Conservation (phyloP, 2,329 filamentous ascomycete species). For the Chaetomiaceae sp. region DNA sequence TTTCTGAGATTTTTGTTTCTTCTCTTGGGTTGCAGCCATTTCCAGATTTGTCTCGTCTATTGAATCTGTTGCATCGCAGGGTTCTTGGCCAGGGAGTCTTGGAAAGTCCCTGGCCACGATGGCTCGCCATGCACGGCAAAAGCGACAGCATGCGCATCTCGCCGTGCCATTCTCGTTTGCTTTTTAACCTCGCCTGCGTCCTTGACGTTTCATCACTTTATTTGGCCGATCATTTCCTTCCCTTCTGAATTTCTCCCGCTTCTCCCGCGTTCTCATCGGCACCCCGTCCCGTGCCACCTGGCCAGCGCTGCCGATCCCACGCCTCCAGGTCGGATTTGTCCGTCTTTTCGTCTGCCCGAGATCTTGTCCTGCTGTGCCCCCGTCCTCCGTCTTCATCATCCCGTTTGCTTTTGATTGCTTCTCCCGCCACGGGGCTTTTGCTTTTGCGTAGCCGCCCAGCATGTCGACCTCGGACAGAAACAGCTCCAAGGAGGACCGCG, state of each 20-base stretch:
- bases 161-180: not conserved
- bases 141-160: not conserved
- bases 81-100: not conserved
- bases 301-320: slow-evolving; percentile 11
- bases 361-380: not conserved
- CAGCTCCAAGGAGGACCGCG: slow-evolving; percentile 13
- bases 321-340: not conserved
- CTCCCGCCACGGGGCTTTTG: slow-evolving; percentile 2
- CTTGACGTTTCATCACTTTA: slow-evolving; percentile 15
- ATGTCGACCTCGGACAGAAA: slow-evolving; percentile 22
- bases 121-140: not conserved
- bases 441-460: not conserved
- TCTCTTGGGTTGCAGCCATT: slow-evolving; percentile 13
- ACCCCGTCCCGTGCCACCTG: slow-evolving; percentile 15
- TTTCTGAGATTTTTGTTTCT: not conserved
- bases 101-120: not conserved
- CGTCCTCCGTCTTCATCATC: not conserved
- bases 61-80: slow-evolving; percentile 12
- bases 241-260: not conserved
- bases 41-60: slow-evolving; percentile 15
- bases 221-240: slow-evolving; percentile 1
- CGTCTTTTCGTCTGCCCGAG: not conserved
- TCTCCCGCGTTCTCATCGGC: slow-evolving; percentile 5
- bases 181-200: slow-evolving; percentile 9
- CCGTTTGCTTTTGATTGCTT: not conserved